Evolutionary conservation across 2,329 filamentous ascomycete genomes (phyloP), one percentile per base, ranked within the genome.

Genomic region (Talaromyces verruculosus): DNA sequence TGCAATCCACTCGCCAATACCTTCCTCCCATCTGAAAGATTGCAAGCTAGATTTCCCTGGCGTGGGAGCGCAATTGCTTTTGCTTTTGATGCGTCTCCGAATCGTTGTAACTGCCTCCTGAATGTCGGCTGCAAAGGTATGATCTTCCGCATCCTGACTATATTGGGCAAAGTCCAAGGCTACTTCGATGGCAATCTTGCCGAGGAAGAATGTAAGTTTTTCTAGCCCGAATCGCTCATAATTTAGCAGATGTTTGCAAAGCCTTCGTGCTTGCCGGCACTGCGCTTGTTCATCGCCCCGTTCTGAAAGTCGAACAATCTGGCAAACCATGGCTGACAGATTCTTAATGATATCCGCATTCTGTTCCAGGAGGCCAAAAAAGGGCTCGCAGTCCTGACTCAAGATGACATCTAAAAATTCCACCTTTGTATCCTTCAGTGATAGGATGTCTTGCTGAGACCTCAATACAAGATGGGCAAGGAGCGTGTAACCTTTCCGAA

Each of bases 1-100:
- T 19, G 79, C 82, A 61, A 87, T 81, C 84, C 84, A 87, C 72
- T 86, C 84, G 41, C 83, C 81, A 71, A 87, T 85, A 53, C 81
- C 82, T 70, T 85, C 84, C 71, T 86, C 84, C 84, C 84, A 87
- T 37, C 81, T 73, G 79, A 85, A 72, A 68, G 76, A 66, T 11
- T 71, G 73, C 7, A 67, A 68, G 10, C 72, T 43, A 72, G 65
- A 41, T 64, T 39, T 59, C n/a, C 59, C 10, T 66, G 53, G 28
- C 69, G 70, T 6, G 62, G 60, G n/a, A 68, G 39, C 15, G 30
- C 25, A 70, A 60, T 69, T 63, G 63, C 39, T 58, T 2, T 25
- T 43, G 28, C 11, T 53, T 22, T 37, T 41, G n/a, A 67, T 51
- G 22, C 53, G 60, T 47, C 19, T 51, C 33, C 65, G 45, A 53